Base-by-base conservation (phyloP, 495 filamentous ascomycete species). In the Aspergillus steynii region DNA sequence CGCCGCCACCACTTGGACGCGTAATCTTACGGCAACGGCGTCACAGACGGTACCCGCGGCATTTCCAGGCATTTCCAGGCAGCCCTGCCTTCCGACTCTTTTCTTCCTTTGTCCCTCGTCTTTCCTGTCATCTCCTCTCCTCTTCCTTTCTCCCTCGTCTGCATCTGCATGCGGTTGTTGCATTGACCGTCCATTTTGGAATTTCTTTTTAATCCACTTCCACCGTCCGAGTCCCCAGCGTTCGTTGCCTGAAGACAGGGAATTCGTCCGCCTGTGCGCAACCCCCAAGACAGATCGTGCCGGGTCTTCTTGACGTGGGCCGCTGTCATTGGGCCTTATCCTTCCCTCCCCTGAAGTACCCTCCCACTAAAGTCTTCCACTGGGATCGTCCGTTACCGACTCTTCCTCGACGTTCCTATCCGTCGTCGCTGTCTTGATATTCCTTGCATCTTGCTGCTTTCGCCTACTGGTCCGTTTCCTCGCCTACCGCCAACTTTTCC, bases 261-360 rank as follows among this genome's bases (percentile, higher is more conserved):
- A 46, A 49, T 52, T 31, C 58, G 29, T 45, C 28, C 56, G 37
- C 64, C 53, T 52, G 64, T 61, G 61, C 59, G 56, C 55, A 29
- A 51, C 61, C 29, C 61, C 29, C 65, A 61, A 63, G 61, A 56
- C 34, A 31, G 20, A 32, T 58, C 58, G 32, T 49, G 37, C 37
- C 12, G 37, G 37, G 37, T 42, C 49, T 31, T 47, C 54, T 65
- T 74, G 77, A 80, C 77, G 77, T 80, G 77, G 77, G 69, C 70
- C 53, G 58, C 66, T 50, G 51, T 73, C 67, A 80, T 80, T 80
- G 77, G 77, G 47, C 64, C 66, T 68, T 29, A 28, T 31, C 57
- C 29, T 61, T 31, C 61, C 61, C 65, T 66, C 68, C 69, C 68
- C 72, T 73, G 70, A 70, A 66, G 14, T 6, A 45, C 27, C 48